Base-by-base conservation (phyloP, 2,329 filamentous ascomycete genomes). In the Pseudogymnoascus sp. region DNA sequence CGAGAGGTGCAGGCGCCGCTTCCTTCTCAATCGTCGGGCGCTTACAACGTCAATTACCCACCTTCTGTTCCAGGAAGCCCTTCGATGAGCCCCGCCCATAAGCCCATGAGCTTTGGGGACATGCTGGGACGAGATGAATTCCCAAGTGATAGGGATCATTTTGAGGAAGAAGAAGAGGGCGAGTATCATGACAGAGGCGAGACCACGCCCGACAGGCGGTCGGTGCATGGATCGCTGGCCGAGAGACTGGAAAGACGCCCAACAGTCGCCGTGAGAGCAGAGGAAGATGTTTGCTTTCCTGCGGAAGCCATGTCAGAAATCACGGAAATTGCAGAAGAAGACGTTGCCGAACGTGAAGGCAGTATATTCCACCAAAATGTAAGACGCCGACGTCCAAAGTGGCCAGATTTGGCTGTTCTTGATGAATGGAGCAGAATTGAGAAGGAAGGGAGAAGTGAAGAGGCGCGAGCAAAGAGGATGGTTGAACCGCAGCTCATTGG, bases 201-300 rank as follows among this genome's bases (percentile, higher is more conserved):
- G 29, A 57, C 26, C 2, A 31, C 51, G 70, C 77, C 65, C 70
- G 69, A 74, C 71, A 66, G 73, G 65, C 69, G 73, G 73, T 66
- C 77, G 69, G 66, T 79, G 75, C 57, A 60, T 60, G 57, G 57
- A 10, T 60, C 57, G 10, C 18, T 36, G 31, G 3, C 14, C 10
- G 57, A 37, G 16, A 36, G 31, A 16, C n/a, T 54, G 6, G 72
- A 78, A 16, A 75, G 81, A 60, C 81, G 87, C 39, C 81, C 82
- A 64, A 86, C 83, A 4, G 81, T 86, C 67, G 80, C 82, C 11
- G 74, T 88, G 11, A 81, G 87, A 10, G 90, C 87, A 0, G 86
- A 95, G 70, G 90, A 90, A 68, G 95, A 97, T 76, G 93, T 97
- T 0, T 97, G 95, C 77, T 97, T 96, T 71, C 93, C 93, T 0